phyloP scores from a whole-genome alignment of 2,329 filamentous ascomycete species.

The Alternaria hordeiaustralica region DNA sequence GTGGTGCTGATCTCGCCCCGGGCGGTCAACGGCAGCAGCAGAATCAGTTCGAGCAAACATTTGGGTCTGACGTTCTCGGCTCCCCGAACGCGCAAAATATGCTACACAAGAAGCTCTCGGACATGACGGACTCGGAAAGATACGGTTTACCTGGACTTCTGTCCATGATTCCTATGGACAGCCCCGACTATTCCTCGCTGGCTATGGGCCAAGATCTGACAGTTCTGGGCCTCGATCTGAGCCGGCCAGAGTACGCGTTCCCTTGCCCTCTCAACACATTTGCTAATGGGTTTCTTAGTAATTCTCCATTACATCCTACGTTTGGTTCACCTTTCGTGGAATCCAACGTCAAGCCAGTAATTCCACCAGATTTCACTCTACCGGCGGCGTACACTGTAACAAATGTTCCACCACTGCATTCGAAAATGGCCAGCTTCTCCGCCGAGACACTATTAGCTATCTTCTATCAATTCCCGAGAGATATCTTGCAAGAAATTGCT shows the following conservation, averaged over 20 bases:
- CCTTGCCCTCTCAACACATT: neutral
- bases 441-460: slow-evolving; percentile 73
- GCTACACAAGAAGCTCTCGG: slow-evolving; percentile 55
- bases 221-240: slow-evolving; percentile 68
- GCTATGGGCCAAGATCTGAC: slow-evolving; percentile 70
- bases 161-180: slow-evolving; percentile 63
- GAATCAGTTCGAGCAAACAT: slow-evolving; percentile 41
- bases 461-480: slow-evolving; percentile 71
- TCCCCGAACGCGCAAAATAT: slow-evolving; percentile 45
- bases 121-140: slow-evolving; percentile 66
- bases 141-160: slow-evolving; percentile 67
- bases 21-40: slow-evolving; percentile 39
- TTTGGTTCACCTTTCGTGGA: slow-evolving; percentile 70
- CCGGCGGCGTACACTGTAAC: slow-evolving; percentile 70
- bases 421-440: slow-evolving; percentile 64
- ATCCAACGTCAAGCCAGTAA: slow-evolving; percentile 62
- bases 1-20: slow-evolving; percentile 27
- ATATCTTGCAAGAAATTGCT: slow-evolving; percentile 70
- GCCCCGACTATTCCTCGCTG: slow-evolving; percentile 57
- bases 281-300: slow-evolving; percentile 35
- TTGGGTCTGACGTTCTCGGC: slow-evolving; percentile 35
- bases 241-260: slow-evolving; percentile 63
- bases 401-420: slow-evolving; percentile 68
- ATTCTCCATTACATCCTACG: slow-evolving; percentile 66
- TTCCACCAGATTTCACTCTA: slow-evolving; percentile 66